These are phyloP conservation scores for Dispira parvispora DNA, from an alignment of 192 early-diverging fungal species.

Conservation along the genomic window DNA sequence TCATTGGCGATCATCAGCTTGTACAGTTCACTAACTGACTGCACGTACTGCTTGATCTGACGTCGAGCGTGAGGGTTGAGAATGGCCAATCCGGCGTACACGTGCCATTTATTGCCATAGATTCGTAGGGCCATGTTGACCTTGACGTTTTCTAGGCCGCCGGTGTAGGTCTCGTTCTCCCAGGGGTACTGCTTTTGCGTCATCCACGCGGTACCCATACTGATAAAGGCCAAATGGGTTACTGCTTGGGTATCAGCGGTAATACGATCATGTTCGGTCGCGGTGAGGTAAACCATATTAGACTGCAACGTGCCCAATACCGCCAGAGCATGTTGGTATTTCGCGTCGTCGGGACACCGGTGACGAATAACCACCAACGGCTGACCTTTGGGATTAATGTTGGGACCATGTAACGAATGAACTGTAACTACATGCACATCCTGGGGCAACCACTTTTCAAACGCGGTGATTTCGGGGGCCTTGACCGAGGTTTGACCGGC, in stretches of 20 bases:
- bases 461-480: slow-evolving; percentile 80
- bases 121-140: slow-evolving; percentile 86
- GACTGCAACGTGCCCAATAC: slow-evolving; percentile 65
- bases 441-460: slow-evolving; percentile 64
- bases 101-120: slow-evolving; percentile 93
- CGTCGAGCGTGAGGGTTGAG: slow-evolving; percentile 74
- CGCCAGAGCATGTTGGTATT: slow-evolving; percentile 37
- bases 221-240: slow-evolving; percentile 88
- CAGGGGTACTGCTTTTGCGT: slow-evolving; percentile 70
- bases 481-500: slow-evolving; percentile 94
- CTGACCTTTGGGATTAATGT: slow-evolving; percentile 63
- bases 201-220: slow-evolving; percentile 92
- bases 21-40: slow-evolving; percentile 78
- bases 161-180: slow-evolving; percentile 70
- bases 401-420: slow-evolving; percentile 93
- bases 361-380: slow-evolving; percentile 75
- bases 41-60: slow-evolving; percentile 79
- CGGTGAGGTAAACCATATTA: slow-evolving; percentile 59
- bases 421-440: slow-evolving; percentile 93
- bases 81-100: slow-evolving; percentile 86
- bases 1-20: slow-evolving; percentile 88
- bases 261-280: slow-evolving; percentile 81
- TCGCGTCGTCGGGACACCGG: slow-evolving; percentile 33
- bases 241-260: slow-evolving; percentile 97
- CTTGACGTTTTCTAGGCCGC: slow-evolving; percentile 96